Evolutionary conservation across 75 land plant species (phyloP), one percentile per base, ranked within the genome.

Genomic region (Pinus albicaulis): DNA sequence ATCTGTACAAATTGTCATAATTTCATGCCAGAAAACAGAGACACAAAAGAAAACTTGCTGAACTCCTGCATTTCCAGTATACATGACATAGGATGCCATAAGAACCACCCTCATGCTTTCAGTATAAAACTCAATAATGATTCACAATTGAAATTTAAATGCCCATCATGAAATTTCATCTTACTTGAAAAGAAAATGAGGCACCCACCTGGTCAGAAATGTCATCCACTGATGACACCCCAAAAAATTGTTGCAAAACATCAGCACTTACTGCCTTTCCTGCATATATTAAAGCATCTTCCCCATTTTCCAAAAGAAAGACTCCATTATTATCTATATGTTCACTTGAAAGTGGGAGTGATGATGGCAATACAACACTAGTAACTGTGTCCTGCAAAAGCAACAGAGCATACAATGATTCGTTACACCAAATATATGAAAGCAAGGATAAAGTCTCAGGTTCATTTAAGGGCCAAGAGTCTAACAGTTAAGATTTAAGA

Each of bases 281-380:
- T 74, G 87, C 85, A 85, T 89, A 95, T 41, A 95, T 76, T 61
- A 91, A 83, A 74, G 81, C 81, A 80, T 93, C 96, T 60, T 89
- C 90, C 44, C 94, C 98, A 81, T 86, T 91, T 84, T 93, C 96
- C 61, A 93, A 82, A 38, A 93, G 85, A 83, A 84, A 97, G 38
- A 92, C 86, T 17, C 99, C 99, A 71, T 89, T 86, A 74, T 90
- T 89, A 66, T 79, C 89, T 17, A 97, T 79, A 80, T 90, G 85
- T 74, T 97, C 99, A 81, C 95, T 94, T 2, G 99, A 94, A 59
- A 97, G 86, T n/a, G 98, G 90, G 57, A 88, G 59, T 57, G 80
- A 10, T 2, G 81, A 72, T 52, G 94, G 92, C 62, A 90, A 38
- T 65, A 81, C 53, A 20, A 81, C 53, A 20, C 77, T 62, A 57